Base-by-base conservation (phyloP, 2,329 filamentous ascomycete genomes). In the Trichoderma polysporum region DNA sequence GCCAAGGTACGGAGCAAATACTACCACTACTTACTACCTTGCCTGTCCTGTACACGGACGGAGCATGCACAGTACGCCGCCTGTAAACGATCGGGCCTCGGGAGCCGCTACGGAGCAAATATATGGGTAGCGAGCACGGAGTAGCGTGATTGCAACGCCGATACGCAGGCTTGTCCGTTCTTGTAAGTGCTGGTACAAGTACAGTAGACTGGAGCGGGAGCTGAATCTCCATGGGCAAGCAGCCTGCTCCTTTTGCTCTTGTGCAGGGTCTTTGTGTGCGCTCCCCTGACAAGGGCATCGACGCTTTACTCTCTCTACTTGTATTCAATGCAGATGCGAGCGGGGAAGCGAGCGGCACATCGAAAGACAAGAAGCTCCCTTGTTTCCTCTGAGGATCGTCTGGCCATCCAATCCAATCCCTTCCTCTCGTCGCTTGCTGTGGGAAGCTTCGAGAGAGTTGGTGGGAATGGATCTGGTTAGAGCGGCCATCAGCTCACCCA, bases 311-410 rank as follows among this genome's bases (percentile, higher is more conserved):
- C 29, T 29, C 22, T 50, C 19, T 37, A 29, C 31, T 27, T 37
- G 31, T 35, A 19, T 59, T 59, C 27, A 39, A 66, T 66, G 62
- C 62, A 66, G 62, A 66, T 66, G 62, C 39, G 22, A 57, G 62
- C 62, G 62, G 62, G 62, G 62, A 58, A 66, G 53, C 62, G 45
- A 66, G 62, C 53, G 62, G 62, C 62, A 52, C 17, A 66, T 66
- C 39, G 53, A 57, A 31, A 50, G 17, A n/a, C 12, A 19, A 27
- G 45, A 10, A 37, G 25, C 41, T 47, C 37, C 47, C 61, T 60
- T 31, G 57, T 49, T 39, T 60, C 59, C 27, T 52, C 49, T 50
- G n/a, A n/a, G 27, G 10, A 33, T 54, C 33, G 29, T 47, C 9
- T 41, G 29, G 9, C 47, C 47, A n/a, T 45, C n/a, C 37, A n/a